phyloP scores from a whole-genome alignment of 2,329 filamentous ascomycete species.

The Coniochaeta sp. region DNA sequence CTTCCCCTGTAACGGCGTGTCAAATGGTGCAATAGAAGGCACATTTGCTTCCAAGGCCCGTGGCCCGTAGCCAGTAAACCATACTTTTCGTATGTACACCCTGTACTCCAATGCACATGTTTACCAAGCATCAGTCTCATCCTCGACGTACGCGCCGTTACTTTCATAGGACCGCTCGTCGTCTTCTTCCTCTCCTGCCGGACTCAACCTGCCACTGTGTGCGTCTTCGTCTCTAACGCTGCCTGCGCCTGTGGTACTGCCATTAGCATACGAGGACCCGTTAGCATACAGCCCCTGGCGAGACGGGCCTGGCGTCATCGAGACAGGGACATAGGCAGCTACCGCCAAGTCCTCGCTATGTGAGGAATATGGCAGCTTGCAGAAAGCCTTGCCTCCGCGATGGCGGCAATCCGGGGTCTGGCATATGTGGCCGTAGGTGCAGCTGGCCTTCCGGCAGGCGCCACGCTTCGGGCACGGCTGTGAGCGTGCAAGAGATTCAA shows the following conservation, averaged over 20 bases:
- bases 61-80: not conserved
- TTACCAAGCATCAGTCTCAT: too few species aligned
- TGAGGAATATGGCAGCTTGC: constrained; percentile 13
- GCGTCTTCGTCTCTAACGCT: not conserved
- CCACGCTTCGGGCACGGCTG: constrained; percentile 19
- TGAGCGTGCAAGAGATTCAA: constrained; percentile 19
- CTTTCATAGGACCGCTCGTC: not conserved
- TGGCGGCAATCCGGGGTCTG: constrained; percentile 21
- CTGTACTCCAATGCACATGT: not conserved
- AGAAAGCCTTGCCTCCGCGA: constrained; percentile 21
- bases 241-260: not conserved
- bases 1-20: too few species aligned
- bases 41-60: not conserved
- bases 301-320: not conserved
- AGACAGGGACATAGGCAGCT: not conserved
- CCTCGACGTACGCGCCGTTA: not conserved
- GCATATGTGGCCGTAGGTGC: constrained; percentile 22
- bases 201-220: not conserved
- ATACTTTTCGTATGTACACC: not conserved
- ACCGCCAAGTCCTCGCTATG: constrained; percentile 14
- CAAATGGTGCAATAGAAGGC: not conserved
- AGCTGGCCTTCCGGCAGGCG: constrained; percentile 15
- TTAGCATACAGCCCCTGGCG: not conserved
- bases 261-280: not conserved
- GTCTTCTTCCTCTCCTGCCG: not conserved